These are phyloP conservation scores for Thermoascus crustaceus DNA, from an alignment of 2,329 filamentous ascomycete species.

Conservation along the genomic window DNA sequence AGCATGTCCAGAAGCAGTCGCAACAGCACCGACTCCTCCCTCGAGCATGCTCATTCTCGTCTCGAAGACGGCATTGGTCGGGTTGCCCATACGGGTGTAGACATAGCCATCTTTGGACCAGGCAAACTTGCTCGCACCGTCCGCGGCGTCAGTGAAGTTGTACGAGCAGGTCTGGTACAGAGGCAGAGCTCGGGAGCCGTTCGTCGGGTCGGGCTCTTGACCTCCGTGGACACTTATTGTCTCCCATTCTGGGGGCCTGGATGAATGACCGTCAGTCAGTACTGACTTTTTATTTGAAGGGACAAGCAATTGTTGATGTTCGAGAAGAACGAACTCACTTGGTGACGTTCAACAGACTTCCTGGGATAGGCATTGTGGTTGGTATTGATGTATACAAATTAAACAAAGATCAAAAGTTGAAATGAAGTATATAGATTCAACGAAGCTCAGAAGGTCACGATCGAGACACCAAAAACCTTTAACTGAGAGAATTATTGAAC, in stretches of 20 bases:
- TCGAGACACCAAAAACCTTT: no score
- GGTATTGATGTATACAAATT: no score
- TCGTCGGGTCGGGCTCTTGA: slow-evolving; percentile 26
- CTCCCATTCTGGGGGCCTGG: slow-evolving; percentile 9
- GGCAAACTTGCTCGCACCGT: slow-evolving; percentile 22
- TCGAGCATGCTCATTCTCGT: slow-evolving; percentile 29
- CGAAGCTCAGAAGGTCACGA: no score
- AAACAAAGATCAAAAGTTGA: no score
- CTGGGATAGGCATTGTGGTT: not conserved
- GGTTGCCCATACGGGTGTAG: slow-evolving; percentile 33
- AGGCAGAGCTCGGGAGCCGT: slow-evolving; percentile 20
- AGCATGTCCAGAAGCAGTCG: slow-evolving; percentile 68
- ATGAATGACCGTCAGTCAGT: not conserved
- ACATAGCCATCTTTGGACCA: slow-evolving; percentile 31
- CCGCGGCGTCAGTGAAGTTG: slow-evolving; percentile 31
- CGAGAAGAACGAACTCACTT: not conserved
- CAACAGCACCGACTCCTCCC: slow-evolving; percentile 55
- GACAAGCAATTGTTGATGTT: not conserved
- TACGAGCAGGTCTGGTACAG: slow-evolving; percentile 24
- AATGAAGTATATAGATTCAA: no score
- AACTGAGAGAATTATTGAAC: no score
- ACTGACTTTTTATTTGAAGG: not conserved
- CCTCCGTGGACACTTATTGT: slow-evolving; percentile 21
- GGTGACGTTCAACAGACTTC: not conserved
- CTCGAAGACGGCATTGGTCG: slow-evolving; percentile 33